phyloP scores from a whole-genome alignment of 1,284 basidiomycete species.

The Butyriboletus appendiculatus region DNA sequence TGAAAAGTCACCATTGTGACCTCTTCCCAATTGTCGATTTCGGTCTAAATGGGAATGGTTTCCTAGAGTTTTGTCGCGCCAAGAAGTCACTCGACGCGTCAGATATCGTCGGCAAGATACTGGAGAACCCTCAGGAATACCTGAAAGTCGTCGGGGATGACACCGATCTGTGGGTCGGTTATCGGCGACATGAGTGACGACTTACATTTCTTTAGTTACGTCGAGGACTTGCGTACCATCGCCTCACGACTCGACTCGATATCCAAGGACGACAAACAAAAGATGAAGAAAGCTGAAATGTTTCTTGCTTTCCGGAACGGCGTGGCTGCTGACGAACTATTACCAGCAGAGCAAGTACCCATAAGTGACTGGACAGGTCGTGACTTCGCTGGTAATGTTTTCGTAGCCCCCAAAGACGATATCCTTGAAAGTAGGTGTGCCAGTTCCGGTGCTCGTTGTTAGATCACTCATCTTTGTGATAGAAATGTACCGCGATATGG shows the following conservation, averaged over 20 bases:
- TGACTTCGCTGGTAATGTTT: conserved; percentile 22
- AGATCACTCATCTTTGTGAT: neutral
- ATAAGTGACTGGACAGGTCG: conserved; percentile 26
- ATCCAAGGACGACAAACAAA: conserved; percentile 8
- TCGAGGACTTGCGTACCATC: conserved; percentile 23
- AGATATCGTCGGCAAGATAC: conserved; percentile 23
- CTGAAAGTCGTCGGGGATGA: conserved; percentile 1
- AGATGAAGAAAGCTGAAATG: conserved; percentile 22
- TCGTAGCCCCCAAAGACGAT: conserved; percentile 23
- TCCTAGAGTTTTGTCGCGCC: conserved; percentile 23
- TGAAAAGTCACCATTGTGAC: conserved; percentile 2
- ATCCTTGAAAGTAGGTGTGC: conserved; percentile 23
- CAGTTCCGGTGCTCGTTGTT: neutral
- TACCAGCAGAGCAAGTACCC: conserved; percentile 19
- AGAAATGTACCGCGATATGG: conserved; percentile 23
- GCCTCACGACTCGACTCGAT: conserved; percentile 18
- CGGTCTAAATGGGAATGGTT: conserved; percentile 20
- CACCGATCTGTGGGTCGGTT: conserved; percentile 7
- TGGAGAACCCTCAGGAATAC: conserved; percentile 19
- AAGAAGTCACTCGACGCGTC: conserved; percentile 24
- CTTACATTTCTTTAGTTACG: conserved; percentile 22
- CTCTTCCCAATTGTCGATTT: conserved; percentile 29
- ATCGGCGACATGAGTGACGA: neutral
- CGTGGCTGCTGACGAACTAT: neutral
- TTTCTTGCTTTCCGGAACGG: conserved; percentile 16